A percentile compares a stretch with the other conserved stretches of the same genome.
Conservation (phyloP, 257 asterid species). For the Mitragyna speciosa region DNA sequence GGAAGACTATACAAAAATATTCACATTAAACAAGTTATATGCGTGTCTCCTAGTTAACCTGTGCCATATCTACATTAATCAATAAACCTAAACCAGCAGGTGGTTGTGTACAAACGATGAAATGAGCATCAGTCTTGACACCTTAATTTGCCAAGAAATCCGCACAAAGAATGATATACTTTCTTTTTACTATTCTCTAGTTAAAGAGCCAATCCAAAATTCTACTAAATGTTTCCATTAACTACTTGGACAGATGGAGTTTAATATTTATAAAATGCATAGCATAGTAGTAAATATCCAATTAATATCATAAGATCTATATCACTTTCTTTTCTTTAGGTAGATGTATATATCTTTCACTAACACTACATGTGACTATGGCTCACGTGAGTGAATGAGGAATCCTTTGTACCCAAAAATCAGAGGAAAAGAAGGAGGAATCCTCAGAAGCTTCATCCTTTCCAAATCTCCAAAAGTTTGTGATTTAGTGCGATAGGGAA, state of each 20-base stretch:
- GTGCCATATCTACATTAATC: too few species aligned
- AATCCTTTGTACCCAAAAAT: not conserved
- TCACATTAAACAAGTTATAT: too few species aligned
- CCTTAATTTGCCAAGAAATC: too few species aligned
- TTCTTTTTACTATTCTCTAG: not conserved
- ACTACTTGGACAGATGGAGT: too few species aligned
- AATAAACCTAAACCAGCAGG: too few species aligned
- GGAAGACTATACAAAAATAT: too few species aligned
- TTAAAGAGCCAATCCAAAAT: not conserved
- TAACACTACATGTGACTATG: not conserved
- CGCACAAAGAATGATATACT: too few species aligned
- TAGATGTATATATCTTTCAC: not conserved
- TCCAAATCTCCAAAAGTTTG: not conserved
- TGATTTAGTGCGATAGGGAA: not conserved
- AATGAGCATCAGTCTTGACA: too few species aligned
- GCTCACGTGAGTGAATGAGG: not conserved
- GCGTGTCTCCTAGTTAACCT: too few species aligned
- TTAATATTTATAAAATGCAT: too few species aligned
- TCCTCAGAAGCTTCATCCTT: not conserved
- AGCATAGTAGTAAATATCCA: not conserved
- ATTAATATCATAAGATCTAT: not conserved
- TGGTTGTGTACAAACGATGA: too few species aligned
- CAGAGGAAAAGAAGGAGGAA: not conserved
- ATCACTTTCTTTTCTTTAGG: not conserved
- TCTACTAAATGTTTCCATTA: not conserved